Evolutionary conservation across 1,139 yeast species (phyloP).

Genomic region (Pichia sp.): DNA sequence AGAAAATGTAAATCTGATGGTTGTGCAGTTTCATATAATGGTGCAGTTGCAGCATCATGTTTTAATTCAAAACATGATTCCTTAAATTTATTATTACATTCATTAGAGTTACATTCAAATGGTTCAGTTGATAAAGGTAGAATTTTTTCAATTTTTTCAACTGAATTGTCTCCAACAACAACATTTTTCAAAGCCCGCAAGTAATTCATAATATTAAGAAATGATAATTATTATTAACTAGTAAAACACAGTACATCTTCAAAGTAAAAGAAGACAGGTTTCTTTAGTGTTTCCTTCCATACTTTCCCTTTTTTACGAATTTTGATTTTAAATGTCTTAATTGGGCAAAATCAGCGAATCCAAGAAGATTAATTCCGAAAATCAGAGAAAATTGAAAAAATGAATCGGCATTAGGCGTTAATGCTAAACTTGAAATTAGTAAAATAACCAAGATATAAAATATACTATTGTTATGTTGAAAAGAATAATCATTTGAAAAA

Average conservation of each 20-base stretch:
- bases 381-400: not conserved
- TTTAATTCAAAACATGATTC: conserved; percentile 46
- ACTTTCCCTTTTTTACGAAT: not conserved
- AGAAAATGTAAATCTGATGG: conserved; percentile 66
- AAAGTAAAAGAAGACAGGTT: not conserved
- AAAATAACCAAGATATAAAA: too few relatives aligned
- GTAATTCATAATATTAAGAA: conserved; percentile 6
- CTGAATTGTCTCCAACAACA: conserved; percentile 8
- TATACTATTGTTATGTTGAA: too few relatives aligned
- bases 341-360: not conserved
- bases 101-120: conserved; percentile 39
- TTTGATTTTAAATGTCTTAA: not conserved
- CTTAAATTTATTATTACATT: conserved; percentile 51
- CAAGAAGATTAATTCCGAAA: not conserved
- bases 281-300: too few relatives aligned
- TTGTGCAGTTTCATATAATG: conserved; percentile 66
- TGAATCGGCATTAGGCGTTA: not conserved
- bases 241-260: not conserved
- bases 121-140: conserved; percentile 28
- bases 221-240: not conserved
- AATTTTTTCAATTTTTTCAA: conserved; percentile 17
- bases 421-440: not conserved
- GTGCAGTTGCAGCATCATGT: conserved; percentile 31
- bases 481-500: too few relatives aligned
- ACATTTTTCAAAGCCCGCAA: conserved; percentile 5